Evolutionary conservation across 1,284 basidiomycete genomes (phyloP), one percentile per base, ranked within the genome.

Genomic region (Abortiporus biennis): DNA sequence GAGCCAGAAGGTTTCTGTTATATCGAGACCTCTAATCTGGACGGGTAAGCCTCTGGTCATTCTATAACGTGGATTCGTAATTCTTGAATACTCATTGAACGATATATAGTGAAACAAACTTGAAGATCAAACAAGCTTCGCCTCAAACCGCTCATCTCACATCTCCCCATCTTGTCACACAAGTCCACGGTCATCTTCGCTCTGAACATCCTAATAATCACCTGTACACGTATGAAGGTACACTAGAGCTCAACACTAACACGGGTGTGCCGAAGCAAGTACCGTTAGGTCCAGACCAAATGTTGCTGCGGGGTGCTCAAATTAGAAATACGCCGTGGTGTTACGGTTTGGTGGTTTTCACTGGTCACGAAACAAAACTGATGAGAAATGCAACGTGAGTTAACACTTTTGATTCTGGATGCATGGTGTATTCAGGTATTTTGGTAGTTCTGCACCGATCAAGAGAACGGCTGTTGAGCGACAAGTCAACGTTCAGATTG

Each of bases 201-300:
- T 95, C 91, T 2, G 96, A 99, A 63, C 92, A 97, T 45, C 96
- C 96, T 11, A 99, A 99, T 65, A 97, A 95, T 55, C 95, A 92
- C 1, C 69, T 99, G 4, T 98, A 99, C 66, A 99, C 95, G 0
- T 99, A 89, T 54, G 95, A 98, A 65, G 84, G 80, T 36, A 85
- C 82, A 9, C 64, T 96, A 47, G 81, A 92, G 47, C 72, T 92
- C 33, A 61, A 74, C 3, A 71, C 73, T 1, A 63, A 66, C 38
- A 65, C 67, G 42, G 83, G 81, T 36, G 57, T 78, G 46, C 78
- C 81, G 8, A 88, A 84, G 51, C 86, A 90, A 55, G 74, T 97
- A 2, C 93, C 95, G 0, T 69, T 99, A 4, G 92, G 93, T 2
- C 95, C 96, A 0, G 94, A 98, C 58, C 96, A 99, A 65, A 72